Conservation (phyloP, 176 grass and related monocot genomes). For the Saccharum officinarum region DNA sequence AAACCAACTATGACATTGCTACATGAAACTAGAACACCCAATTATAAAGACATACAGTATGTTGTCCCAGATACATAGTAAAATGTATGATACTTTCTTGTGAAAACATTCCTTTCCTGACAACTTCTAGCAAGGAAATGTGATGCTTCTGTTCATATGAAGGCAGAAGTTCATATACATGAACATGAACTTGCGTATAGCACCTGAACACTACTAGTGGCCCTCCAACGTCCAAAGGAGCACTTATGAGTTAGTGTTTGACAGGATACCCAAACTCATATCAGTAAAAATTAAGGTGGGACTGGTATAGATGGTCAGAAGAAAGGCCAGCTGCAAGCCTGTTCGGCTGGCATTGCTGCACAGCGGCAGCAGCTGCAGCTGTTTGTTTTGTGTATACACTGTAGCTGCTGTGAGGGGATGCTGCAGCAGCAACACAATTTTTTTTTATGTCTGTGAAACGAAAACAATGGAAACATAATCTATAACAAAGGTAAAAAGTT, state of each 20-base stretch:
- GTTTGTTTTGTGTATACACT: too few relatives aligned
- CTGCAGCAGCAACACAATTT: too few relatives aligned
- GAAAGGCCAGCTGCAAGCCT: not conserved
- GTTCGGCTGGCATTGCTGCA: too few relatives aligned
- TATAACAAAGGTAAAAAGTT: not conserved
- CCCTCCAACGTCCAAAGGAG: not conserved
- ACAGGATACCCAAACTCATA: not conserved
- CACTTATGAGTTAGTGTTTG: not conserved
- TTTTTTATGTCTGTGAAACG: too few relatives aligned
- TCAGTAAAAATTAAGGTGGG: not conserved
- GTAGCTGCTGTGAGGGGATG: too few relatives aligned
- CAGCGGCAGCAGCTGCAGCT: too few relatives aligned
- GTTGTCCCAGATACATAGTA: not conserved
- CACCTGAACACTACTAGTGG: not conserved
- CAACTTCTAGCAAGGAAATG: not conserved
- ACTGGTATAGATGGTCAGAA: not conserved
- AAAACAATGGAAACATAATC: not conserved
- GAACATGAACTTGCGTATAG: not conserved
- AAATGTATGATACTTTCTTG: not conserved
- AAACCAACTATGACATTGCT: not conserved
- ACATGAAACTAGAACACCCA: not conserved
- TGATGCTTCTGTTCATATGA: not conserved
- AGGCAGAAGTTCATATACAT: not conserved
- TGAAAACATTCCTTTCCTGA: not conserved
- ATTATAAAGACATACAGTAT: not conserved